Evolutionary conservation across 768 basidiomycete genomes (phyloP), one percentile per base, ranked within the genome.

Genomic region (Mycena pura): DNA sequence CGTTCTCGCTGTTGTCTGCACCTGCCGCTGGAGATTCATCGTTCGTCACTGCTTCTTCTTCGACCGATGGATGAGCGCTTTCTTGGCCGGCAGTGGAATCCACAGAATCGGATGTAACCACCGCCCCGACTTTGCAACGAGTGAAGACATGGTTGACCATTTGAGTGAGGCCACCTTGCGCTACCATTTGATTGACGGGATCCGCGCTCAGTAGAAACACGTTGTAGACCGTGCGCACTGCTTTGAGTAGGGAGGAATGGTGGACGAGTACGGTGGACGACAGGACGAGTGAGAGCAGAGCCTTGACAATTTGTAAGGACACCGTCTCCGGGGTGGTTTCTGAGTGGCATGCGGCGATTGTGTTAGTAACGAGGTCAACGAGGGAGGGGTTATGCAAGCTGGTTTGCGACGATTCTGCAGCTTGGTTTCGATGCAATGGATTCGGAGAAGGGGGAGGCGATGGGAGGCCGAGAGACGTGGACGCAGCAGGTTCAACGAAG

Each of bases 71-170:
- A 11, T 46, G 56, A 29, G 60, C 45, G 29, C 64, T 68, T 31
- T 71, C 68, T 41, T 68, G 67, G 36, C 65, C 63, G 10, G 53
- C 25, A 24, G 54, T 64, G 10, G 55, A 66, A 27, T 40, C 59
- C 48, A 36, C 51, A 49, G 71, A 69, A 32, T 66, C 64, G 34
- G 68, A 60, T 10, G 64, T 65, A 27, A 68, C 55, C 27, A 62
- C 67, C 47, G 67, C 70, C 49, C 71, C 74, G 27, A 80, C 69
- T 71, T 82, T 82, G 69, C 93, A 93, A 21, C 97, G 86, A 14
- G 90, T 84, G 73, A 99, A 99, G 57, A 99, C 88, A 69, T 98
- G 96, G 68, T 97, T 92, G 3, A 99, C 95, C 89, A 99, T 99
- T 74, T 99, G 97, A 0, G 95, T 95, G 17, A 99, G 84, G 17